phyloP scores from a whole-genome alignment of 768 basidiomycete species.

The Vishniacozyma victoriae region DNA sequence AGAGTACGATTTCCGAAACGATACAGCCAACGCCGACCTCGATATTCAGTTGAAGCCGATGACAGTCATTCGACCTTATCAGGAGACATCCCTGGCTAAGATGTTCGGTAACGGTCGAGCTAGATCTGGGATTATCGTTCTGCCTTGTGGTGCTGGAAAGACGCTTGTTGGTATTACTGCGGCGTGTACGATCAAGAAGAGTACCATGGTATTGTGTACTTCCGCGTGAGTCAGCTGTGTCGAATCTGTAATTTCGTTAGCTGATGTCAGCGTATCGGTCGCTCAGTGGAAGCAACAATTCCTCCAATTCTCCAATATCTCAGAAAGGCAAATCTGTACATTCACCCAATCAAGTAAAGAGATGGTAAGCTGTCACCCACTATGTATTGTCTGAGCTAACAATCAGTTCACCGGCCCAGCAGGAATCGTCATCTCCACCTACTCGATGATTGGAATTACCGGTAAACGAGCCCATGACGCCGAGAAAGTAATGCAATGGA shows the following conservation, averaged over 20 bases:
- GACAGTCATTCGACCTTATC: slow-evolving; percentile 94
- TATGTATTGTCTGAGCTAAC: background rate
- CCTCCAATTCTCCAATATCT: slow-evolving; percentile 97
- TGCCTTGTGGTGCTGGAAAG: slow-evolving; percentile 98
- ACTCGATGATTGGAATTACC: slow-evolving; percentile 99
- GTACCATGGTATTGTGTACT: slow-evolving; percentile 92
- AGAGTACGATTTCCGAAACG: slow-evolving; percentile 98
- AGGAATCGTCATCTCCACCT: slow-evolving; percentile 96
- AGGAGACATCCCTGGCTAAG: slow-evolving; percentile 95
- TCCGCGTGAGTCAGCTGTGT: slow-evolving; percentile 67
- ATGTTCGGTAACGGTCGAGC: slow-evolving; percentile 99
- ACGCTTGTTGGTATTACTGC: slow-evolving; percentile 99
- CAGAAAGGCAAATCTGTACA: slow-evolving; percentile 90
- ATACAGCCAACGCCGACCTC: slow-evolving; percentile 89
- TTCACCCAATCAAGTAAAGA: slow-evolving; percentile 97
- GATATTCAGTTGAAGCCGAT: slow-evolving; percentile 98
- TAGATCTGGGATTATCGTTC: slow-evolving; percentile 92
- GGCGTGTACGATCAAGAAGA: slow-evolving; percentile 98
- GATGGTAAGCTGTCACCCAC: slow-evolving; percentile 55
- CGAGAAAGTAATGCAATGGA: slow-evolving; percentile 99
- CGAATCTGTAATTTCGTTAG: background rate
- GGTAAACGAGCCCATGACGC: slow-evolving; percentile 98
- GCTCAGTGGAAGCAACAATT: slow-evolving; percentile 99
- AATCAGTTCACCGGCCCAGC: slow-evolving; percentile 87
- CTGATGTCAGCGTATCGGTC: slow-evolving; percentile 53